A percentile compares a stretch with the other conserved stretches of the same genome.
phyloP scores from a whole-genome alignment of 345 rosid species.

The Garcia nutans region DNA sequence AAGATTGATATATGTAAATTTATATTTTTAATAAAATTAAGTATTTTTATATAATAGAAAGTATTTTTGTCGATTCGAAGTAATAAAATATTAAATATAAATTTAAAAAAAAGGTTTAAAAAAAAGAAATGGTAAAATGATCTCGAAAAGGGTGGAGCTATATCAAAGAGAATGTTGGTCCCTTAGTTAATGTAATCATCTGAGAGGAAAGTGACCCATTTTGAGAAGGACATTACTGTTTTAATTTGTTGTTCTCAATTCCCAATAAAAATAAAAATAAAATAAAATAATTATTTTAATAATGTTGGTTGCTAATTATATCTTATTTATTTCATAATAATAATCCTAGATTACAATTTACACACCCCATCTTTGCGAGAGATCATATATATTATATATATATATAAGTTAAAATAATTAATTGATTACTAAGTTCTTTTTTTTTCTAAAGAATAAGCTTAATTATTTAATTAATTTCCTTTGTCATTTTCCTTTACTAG shows the following conservation, averaged over 20 bases:
- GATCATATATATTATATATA: no score
- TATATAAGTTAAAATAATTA: neutral
- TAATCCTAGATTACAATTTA: neutral
- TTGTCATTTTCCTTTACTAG: neutral
- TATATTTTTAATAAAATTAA: no score
- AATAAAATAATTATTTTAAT: neutral
- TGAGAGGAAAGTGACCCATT: constrained; percentile 36
- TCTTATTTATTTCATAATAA: neutral
- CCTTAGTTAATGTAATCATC: constrained; percentile 33
- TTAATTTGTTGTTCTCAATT: constrained; percentile 20
- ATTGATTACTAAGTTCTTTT: neutral
- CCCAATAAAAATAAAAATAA: constrained; percentile 21
- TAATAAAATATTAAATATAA: no score
- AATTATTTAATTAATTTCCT: no score
- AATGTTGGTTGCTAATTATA: neutral
- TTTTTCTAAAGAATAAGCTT: no score
- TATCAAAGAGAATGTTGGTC: constrained; percentile 51
- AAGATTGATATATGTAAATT: no score
- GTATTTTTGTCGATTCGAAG: no score
- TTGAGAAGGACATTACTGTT: constrained; percentile 25
- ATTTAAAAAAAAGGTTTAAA: neutral
- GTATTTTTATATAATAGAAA: no score
- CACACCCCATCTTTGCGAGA: neutral
- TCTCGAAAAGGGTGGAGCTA: constrained; percentile 33
- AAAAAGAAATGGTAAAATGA: neutral